phyloP scores from a whole-genome alignment of 2,329 filamentous ascomycete genomes.

The Aureobasidium sp. region DNA sequence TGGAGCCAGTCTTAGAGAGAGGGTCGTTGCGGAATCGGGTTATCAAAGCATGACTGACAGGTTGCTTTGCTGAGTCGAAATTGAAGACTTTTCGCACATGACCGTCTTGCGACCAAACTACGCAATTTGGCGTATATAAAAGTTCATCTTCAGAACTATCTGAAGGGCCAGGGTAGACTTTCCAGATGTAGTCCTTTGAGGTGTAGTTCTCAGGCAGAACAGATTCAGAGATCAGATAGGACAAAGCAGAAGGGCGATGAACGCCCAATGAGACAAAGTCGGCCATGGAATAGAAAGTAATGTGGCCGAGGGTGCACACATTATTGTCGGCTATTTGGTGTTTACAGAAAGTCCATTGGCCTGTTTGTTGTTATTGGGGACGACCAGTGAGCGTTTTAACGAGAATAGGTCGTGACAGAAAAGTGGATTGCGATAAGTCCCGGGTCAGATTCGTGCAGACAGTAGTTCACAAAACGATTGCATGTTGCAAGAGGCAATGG shows the following conservation, averaged over 20 bases:
- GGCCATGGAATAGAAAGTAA: constrained; percentile 57
- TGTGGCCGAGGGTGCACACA: neutral
- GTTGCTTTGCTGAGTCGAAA: constrained; percentile 80
- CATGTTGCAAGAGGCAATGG: neutral
- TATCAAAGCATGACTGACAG: constrained; percentile 77
- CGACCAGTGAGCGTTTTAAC: neutral
- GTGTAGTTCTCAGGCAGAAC: constrained; percentile 64
- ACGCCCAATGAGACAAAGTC: constrained; percentile 84
- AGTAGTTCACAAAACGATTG: neutral
- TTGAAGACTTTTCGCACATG: constrained; percentile 79
- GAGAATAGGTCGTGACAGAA: too few relatives aligned
- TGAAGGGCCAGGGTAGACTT: constrained; percentile 48
- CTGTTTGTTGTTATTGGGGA: too few relatives aligned
- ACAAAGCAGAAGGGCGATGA: constrained; percentile 78
- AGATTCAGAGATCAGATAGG: constrained; percentile 74
- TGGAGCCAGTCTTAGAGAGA: neutral
- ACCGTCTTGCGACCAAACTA: constrained; percentile 84
- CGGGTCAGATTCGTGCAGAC: too few relatives aligned
- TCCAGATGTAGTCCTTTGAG: constrained; percentile 67
- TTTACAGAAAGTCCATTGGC: constrained; percentile 6
- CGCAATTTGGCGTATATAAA: constrained; percentile 64
- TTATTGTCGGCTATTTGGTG: neutral
- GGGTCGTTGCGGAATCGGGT: constrained; percentile 57
- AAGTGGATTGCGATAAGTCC: too few relatives aligned
- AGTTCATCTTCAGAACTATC: constrained; percentile 65